Base-by-base conservation (phyloP, 148 eudicot genomes). In the Amaranthus palmeri region DNA sequence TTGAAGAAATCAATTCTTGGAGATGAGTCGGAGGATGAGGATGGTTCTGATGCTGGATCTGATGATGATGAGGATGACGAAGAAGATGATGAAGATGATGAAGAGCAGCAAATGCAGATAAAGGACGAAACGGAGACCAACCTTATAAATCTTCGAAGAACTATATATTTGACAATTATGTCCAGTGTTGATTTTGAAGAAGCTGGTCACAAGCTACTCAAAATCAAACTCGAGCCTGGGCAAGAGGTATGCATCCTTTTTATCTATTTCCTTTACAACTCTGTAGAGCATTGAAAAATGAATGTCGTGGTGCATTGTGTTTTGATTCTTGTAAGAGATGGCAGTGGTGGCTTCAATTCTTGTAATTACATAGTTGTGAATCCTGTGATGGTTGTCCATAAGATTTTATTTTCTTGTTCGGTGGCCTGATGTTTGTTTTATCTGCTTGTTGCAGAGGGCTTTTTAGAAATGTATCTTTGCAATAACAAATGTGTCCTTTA, bases 121-220 rank as follows among this genome's bases (percentile, higher is more conserved):
- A 70, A 78, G 65, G 99, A 92, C 72, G 93, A 87, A 67, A 95
- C 97, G 7, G 97, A 95, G 83, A 95, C 99, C 58, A 95, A 95
- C 78, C 86, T 95, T 54, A 82, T 95, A 4, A 95, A 95, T 82
- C 97, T 95, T 55, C 86, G 99, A 8, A 88, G 98, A 68, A 95
- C 98, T 10, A 95, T 95, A 47, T 95, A 95, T 78, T 73, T 91
- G 36, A 95, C 98, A 47, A 95, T 95, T 52, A 95, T 95, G 98
- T 95, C 98, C 46, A 91, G 98, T 81, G 98, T 95, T 71, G 97
- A 91, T 77, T 95, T 95, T 78, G 98, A 95, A 68, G 98, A 95
- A 85, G 98, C 98, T 72, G 98, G 98, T 8, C 98, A 91, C 79
- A 95, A 95, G 79, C 78, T 95, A 53, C 73, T 95, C 63, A 95